Base-by-base conservation (phyloP, 805 yeast species). In the Citeromyces matritensis region DNA sequence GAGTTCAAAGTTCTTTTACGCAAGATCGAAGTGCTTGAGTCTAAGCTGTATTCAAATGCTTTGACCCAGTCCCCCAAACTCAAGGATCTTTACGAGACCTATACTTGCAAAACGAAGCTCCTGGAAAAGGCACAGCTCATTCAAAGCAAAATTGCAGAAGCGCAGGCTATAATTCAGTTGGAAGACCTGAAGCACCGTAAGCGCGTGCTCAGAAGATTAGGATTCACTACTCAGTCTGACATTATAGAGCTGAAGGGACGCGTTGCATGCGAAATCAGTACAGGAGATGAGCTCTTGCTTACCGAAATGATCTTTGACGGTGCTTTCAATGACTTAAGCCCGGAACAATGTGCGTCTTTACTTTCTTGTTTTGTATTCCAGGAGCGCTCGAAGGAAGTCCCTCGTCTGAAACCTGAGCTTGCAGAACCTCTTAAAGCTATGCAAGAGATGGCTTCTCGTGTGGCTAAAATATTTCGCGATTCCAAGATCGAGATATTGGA, bases 251-350 rank as follows among this genome's bases (percentile, higher is more conserved):
- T 91, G 45, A 91, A 91, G 55, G 99, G 99, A 34, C 71, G 97
- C 50, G 97, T 91, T 35, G 96, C 95, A 1, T 88, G 97, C 55
- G 96, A 88, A 47, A 88, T 88, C 43, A 75, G 88, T 43, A 79
- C 93, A 14, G 96, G 95, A 37, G 84, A 75, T 47, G 95, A 84
- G 54, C 57, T 84, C 34, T 49, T 84, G 38, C 56, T 91, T 31
- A 91, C 99, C 0, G 98, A 91, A 50, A 60, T 91, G 42, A 81
- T 91, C 23, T 91, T 91, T 65, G 86, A 86, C 50, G 97, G 97
- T 69, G 80, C 82, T 15, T 91, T 91, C 60, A 84, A 76, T 44
- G 95, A 84, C 31, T 61, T 91, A 37, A 65, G 74, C 4, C 77
- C 95, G 2, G 94, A 82, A 44, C 95, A 85, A 51, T 75, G 93